Conservation (phyloP, 139 green algal genomes). For the Micractinium sp. region DNA sequence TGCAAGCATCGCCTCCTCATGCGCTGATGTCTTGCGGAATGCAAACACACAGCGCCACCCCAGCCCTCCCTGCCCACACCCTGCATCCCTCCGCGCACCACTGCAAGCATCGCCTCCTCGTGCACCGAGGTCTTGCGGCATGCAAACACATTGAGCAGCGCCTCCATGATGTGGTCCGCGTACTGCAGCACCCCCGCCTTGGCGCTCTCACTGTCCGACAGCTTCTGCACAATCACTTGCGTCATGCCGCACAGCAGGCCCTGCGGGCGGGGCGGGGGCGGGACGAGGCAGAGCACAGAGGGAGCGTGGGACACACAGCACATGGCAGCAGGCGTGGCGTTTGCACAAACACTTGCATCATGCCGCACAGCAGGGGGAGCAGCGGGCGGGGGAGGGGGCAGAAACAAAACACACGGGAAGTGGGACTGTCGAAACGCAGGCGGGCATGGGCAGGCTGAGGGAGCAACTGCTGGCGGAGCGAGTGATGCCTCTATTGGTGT, state of each 20-base stretch:
- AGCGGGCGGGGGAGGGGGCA: neutral
- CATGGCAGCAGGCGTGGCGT: too few species aligned
- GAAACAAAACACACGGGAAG: too few species aligned
- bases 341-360: too few species aligned
- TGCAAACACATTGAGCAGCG: constrained; percentile 53
- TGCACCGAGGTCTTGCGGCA: constrained; percentile 76
- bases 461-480: too few species aligned
- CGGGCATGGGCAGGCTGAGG: too few species aligned
- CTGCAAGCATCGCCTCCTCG: constrained; percentile 96
- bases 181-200: constrained; percentile 75
- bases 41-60: constrained; percentile 58
- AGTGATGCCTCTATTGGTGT: too few species aligned
- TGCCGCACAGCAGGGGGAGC: neutral
- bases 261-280: constrained; percentile 51
- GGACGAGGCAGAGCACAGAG: too few species aligned
- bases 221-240: constrained; percentile 87
- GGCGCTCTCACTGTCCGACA: constrained; percentile 73
- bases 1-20: constrained; percentile 96
- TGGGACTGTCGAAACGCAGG: too few species aligned
- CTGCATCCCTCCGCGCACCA: constrained; percentile 34
- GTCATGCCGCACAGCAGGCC: constrained; percentile 94
- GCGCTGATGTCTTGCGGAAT: constrained; percentile 70
- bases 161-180: constrained; percentile 84
- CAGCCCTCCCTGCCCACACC: neutral
- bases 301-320: too few species aligned